Evolutionary conservation across 768 basidiomycete genomes (phyloP), one percentile per base, ranked within the genome.

Genomic region (Tricholoma flavovirens): DNA sequence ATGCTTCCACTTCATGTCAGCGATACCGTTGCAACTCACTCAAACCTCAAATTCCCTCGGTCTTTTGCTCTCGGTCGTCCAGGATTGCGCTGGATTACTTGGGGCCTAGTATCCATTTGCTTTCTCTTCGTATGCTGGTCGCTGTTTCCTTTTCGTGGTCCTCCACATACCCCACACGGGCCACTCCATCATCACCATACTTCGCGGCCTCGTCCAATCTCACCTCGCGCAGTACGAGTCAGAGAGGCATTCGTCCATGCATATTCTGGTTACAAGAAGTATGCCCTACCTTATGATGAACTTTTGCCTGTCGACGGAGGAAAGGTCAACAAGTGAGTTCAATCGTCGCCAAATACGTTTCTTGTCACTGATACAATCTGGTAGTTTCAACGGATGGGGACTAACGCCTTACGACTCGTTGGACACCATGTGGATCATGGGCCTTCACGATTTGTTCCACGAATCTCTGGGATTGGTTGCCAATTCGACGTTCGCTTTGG

Each of bases 361-460:
- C 35, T 36, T 32, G 7, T 40, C 32, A 14, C 26, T 46, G 17
- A 38, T 33, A 10, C 24, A 9, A 24, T 42, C 36, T 35, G 35
- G 5, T 49, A 88, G 86, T 64, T 84, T 88, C 63, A 87, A 88
- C 60, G 86, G 84, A 21, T 90, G 87, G 87, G 83, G 83, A 12
- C 72, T 87, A 1, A 85, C 88, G 2, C 71, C 87, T 54, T 79
- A 88, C 48, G 93, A 95, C 60, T 79, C 89, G 1, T 76, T 95
- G 15, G 91, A 93, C 61, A 90, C 90, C 0, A 84, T 96, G 76
- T 79, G 87, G 66, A 73, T 95, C 46, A 87, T 94, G 83, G 89
- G 79, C 9, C 71, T 93, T 12, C 69, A 79, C 12, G 79, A 84
- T 3, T 80, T 86, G 62, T 93, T 87, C 62, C 65, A 72, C 30